Conservation (phyloP, 805 yeast genomes). For the Komagataella populi region DNA sequence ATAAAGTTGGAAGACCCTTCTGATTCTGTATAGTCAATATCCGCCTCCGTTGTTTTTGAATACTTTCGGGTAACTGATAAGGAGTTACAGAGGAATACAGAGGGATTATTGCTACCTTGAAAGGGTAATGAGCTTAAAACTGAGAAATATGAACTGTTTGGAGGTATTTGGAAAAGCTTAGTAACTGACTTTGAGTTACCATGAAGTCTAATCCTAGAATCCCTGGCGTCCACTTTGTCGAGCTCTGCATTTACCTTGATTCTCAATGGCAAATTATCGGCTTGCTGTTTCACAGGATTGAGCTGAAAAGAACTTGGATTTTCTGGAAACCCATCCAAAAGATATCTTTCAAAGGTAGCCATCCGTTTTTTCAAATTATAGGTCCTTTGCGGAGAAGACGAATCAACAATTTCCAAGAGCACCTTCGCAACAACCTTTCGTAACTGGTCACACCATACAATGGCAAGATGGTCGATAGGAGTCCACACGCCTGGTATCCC, state of each 20-base stretch:
- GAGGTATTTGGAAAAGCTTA: background rate
- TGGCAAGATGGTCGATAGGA: slow-evolving; percentile 85
- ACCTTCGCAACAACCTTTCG: slow-evolving; percentile 47
- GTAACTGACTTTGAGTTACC: background rate
- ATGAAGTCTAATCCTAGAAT: background rate
- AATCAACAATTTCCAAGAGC: slow-evolving; percentile 48
- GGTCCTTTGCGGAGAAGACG: slow-evolving; percentile 31
- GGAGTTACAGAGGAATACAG: background rate
- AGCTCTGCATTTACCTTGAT: background rate
- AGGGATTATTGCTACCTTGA: background rate
- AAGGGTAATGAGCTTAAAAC: background rate
- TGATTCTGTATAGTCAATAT: slow-evolving; percentile 22
- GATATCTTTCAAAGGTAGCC: slow-evolving; percentile 30
- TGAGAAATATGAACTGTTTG: background rate
- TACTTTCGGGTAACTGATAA: slow-evolving; percentile 3
- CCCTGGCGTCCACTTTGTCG: background rate
- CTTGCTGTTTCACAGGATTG: background rate
- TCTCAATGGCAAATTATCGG: background rate
- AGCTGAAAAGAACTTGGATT: slow-evolving; percentile 8
- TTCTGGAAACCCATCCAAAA: slow-evolving; percentile 46
- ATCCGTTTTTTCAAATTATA: slow-evolving; percentile 41
- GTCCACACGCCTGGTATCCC: slow-evolving; percentile 91
- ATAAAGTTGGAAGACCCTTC: slow-evolving; percentile 21
- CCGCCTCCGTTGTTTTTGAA: background rate
- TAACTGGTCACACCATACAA: slow-evolving; percentile 92